Percentiles rank a stretch among this genome's conserved stretches.
phyloP scores from a whole-genome alignment of 2,329 filamentous ascomycete genomes.

The Saccharata proteae region DNA sequence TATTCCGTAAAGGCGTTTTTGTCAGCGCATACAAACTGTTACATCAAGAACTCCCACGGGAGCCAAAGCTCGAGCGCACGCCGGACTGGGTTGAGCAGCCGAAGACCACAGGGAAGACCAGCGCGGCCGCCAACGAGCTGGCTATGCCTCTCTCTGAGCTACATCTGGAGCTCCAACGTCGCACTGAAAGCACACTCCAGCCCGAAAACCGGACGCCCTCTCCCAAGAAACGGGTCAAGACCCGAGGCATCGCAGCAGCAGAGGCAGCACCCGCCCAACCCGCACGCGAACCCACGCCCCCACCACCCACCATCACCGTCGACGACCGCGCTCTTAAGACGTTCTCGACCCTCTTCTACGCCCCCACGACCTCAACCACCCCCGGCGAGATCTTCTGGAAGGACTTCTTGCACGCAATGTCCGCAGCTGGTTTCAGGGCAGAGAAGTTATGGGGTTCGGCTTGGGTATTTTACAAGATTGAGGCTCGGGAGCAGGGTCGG shows the following conservation, averaged over 20 bases:
- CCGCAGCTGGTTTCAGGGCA: slow-evolving; percentile 35
- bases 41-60: slow-evolving; percentile 8
- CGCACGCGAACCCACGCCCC: too few species aligned
- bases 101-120: slow-evolving; percentile 1
- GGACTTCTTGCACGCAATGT: slow-evolving; percentile 43
- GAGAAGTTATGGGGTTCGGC: slow-evolving; percentile 49
- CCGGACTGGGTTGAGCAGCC: slow-evolving; percentile 33
- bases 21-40: slow-evolving; percentile 3
- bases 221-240: slow-evolving; percentile 17
- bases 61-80: slow-evolving; percentile 33
- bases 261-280: not conserved
- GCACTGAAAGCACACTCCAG: slow-evolving; percentile 8
- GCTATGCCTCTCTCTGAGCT: slow-evolving; percentile 15
- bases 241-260: slow-evolving; percentile 9
- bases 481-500: too few species aligned
- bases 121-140: slow-evolving; percentile 1
- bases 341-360: slow-evolving; percentile 32
- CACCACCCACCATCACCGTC: slow-evolving; percentile 17
- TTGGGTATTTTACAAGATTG: slow-evolving; percentile 45
- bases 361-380: slow-evolving; percentile 19
- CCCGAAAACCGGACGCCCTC: slow-evolving; percentile 8
- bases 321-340: slow-evolving; percentile 29
- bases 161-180: slow-evolving; percentile 14
- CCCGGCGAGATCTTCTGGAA: slow-evolving; percentile 41
- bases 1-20: not conserved